Base-by-base conservation (phyloP, 345 rosid species). In the Dipteronia dyeriana region DNA sequence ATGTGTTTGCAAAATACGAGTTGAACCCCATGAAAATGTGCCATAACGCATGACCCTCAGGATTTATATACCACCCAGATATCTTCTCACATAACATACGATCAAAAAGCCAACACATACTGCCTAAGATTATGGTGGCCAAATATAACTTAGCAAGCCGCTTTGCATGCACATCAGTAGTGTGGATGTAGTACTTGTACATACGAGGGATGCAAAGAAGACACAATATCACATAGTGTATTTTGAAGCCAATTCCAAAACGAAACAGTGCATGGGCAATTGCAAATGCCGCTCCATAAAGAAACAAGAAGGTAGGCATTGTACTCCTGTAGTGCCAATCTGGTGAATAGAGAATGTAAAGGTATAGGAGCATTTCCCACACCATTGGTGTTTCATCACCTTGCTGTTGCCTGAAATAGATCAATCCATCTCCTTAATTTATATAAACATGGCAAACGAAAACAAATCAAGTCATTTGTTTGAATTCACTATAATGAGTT, bases 371-470 rank as follows among this genome's bases (percentile, higher is more conserved):
- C 89, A 96, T 88, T 82, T 92, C 98, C 99, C 99, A 94, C 62
- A 96, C 98, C 99, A 94, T 94, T 3, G 98, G 97, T 0, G 99
- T 96, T 81, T 96, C 98, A 85, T 96, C 99, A 79, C 97, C 91
- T 79, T 92, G 98, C 83, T 91, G 98, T 81, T 92, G 98, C 91
- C 98, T 94, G 90, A 20, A 76, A 74, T 1, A 68, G 38, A 73
- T 54, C 22, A 79, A 64, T 41, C n/a, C 47, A 49, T 73, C 19
- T 12, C 39, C 20, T 26, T 31, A 45, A 31, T 59, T 29, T 23
- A 60, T 19, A 73, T 61, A 31, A 73, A 73, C 56, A 41, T 41
- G 31, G 57, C 29, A 34, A 47, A 25, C 7, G 20, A 47, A 66
- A 41, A 41, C 56, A 68, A 22, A 9, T 19, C 3, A 17, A 38